A percentile compares a stretch with the other conserved stretches of the same genome.
Evolutionary conservation across 2,329 filamentous ascomycete genomes (phyloP).

Genomic region (Podosphaera aphanis): DNA sequence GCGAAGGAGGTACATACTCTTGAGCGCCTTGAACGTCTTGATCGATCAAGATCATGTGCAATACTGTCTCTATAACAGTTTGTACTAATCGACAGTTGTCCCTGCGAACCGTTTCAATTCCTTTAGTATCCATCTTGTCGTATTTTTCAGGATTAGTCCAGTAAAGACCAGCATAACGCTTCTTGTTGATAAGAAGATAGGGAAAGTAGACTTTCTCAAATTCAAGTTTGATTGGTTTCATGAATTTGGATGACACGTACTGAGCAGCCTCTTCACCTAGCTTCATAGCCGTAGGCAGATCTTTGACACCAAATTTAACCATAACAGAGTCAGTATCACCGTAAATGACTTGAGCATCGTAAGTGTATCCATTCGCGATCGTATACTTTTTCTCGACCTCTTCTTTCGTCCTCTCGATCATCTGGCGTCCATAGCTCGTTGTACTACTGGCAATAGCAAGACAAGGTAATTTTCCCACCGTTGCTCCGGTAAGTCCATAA

Average conservation of each 20-base stretch:
- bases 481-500: conserved; percentile 90
- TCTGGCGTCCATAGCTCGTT: conserved; percentile 87
- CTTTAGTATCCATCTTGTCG: conserved; percentile 99
- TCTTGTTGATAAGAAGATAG: conserved; percentile 98
- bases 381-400: conserved; percentile 80
- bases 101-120: conserved; percentile 91
- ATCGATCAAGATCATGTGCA: conserved; percentile 89
- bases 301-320: conserved; percentile 89
- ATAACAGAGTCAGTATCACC: conserved; percentile 99
- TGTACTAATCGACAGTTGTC: conserved; percentile 93
- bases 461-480: conserved; percentile 85
- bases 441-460: conserved; percentile 89
- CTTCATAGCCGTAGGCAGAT: conserved; percentile 75
- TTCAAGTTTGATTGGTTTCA: conserved; percentile 94
- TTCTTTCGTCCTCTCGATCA: conserved; percentile 97
- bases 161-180: conserved; percentile 91
- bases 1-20: conserved; percentile 38
- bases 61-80: conserved; percentile 87
- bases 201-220: conserved; percentile 99
- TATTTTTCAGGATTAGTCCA: conserved; percentile 89
- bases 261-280: conserved; percentile 80
- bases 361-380: conserved; percentile 79
- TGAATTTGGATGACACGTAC: conserved; percentile 75
- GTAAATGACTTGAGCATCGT: conserved; percentile 93
- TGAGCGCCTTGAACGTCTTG: conserved; percentile 75